Base-by-base conservation (phyloP, 108 stramenopile species). In the Fragilaria crotonensis region DNA sequence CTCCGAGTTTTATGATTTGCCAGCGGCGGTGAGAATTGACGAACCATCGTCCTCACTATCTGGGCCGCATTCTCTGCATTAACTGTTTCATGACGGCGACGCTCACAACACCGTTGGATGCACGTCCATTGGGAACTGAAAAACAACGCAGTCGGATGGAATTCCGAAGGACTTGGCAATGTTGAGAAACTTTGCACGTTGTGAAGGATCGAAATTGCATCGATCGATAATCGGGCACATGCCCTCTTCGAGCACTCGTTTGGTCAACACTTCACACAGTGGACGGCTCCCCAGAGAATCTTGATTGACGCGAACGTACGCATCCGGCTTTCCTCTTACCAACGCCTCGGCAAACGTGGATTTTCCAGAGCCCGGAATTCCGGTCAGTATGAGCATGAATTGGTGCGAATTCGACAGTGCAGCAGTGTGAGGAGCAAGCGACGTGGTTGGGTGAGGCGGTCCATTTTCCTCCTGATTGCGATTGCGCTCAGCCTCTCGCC, bases 331-430 rank as follows among this genome's bases (percentile, higher is more conserved):
- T 50, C 59, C 66, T 19, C 68, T 46, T 19, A 71, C 70, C 50
- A 85, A 36, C 5, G 48, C 46, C 4, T 48, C 45, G n/a, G 82
- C 66, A 50, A 87, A 79, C 0, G 74, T 77, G 0, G 80, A 77
- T 56, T 87, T 87, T 19, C 85, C 85, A 27, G 63, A 72, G 0
- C 86, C 86, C 3, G 86, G 86, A 1, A 84, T 53, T 28, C 86
- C 86, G 3, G 80, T 74, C 0, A 84, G 58, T 5, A 84, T 23
- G 0, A 87, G 21, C 33, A 87, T 57, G 48, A 78, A 79, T 26
- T 66, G 73, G 11, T 20, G 1, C 20, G 5, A 33, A 52, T 46
- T 4, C 45, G n/a, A n/a, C n/a, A n/a, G n/a, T n/a, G n/a, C n/a
- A n/a, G n/a, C n/a, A n/a, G n/a, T n/a, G n/a, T n/a, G n/a, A n/a